Percentiles rank a stretch among this genome's conserved stretches.
phyloP scores from a whole-genome alignment of 2,329 filamentous ascomycete genomes.

The Allantophomopsis cytisporea region DNA sequence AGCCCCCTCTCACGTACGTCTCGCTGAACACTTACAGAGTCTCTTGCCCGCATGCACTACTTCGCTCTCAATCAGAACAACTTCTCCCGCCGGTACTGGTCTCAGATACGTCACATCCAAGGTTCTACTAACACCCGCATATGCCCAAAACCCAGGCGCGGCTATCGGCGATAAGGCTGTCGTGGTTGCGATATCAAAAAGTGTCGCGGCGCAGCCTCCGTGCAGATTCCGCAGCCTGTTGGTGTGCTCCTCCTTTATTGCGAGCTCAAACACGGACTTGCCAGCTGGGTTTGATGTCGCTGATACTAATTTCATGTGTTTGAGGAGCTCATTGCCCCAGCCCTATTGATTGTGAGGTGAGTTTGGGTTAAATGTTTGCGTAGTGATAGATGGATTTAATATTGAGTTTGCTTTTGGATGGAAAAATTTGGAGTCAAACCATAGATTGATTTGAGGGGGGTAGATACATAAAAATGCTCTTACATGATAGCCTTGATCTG shows the following conservation, averaged over 20 bases:
- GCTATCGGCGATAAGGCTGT: slow-evolving; percentile 40
- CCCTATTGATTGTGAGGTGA: slow-evolving; percentile 7
- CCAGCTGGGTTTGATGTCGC: slow-evolving; percentile 10
- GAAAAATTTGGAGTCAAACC: no score
- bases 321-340: slow-evolving; percentile 11
- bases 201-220: slow-evolving; percentile 48
- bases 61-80: slow-evolving; percentile 40
- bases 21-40: slow-evolving; percentile 22
- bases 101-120: slow-evolving; percentile 55
- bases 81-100: slow-evolving; percentile 43
- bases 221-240: slow-evolving; percentile 43
- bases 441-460: no score
- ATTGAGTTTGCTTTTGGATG: not conserved
- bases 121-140: slow-evolving; percentile 50
- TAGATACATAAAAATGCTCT: slow-evolving; percentile 1
- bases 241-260: slow-evolving; percentile 33
- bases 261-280: slow-evolving; percentile 25
- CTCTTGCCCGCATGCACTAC: slow-evolving; percentile 44
- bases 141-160: slow-evolving; percentile 44
- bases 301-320: slow-evolving; percentile 9
- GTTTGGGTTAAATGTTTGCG: not conserved
- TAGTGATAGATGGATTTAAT: not conserved
- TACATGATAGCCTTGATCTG: slow-evolving; percentile 7
- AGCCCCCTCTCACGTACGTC: slow-evolving; percentile 1
- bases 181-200: slow-evolving; percentile 56